phyloP scores from a whole-genome alignment of 768 basidiomycete species.

The Obba rivulosa region DNA sequence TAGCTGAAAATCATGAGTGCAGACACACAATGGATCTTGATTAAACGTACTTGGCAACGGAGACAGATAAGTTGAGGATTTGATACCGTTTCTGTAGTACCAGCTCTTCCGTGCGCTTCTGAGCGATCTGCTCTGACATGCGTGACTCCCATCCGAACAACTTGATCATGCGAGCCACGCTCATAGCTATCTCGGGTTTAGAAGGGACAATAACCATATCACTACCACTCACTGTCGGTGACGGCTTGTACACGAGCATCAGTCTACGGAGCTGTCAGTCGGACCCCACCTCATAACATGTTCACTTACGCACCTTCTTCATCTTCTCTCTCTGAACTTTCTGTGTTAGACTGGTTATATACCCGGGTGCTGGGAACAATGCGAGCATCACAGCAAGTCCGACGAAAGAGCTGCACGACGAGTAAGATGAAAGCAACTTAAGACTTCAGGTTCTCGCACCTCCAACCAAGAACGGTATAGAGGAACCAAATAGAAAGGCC shows the following conservation, averaged over 20 bases:
- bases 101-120: constrained; percentile 61
- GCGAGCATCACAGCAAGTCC: constrained; percentile 38
- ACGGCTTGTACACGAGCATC: constrained; percentile 40
- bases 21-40: no score
- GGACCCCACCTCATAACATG: no score
- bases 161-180: constrained; percentile 42
- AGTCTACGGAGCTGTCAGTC: no score
- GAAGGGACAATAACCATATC: not conserved
- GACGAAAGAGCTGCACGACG: constrained; percentile 26
- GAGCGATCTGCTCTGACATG: constrained; percentile 46
- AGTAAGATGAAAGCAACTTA: not conserved
- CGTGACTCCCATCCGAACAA: constrained; percentile 42
- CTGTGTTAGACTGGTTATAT: constrained; percentile 32
- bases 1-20: no score
- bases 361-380: constrained; percentile 38
- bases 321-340: constrained; percentile 34
- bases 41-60: constrained; percentile 42
- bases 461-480: constrained; percentile 40
- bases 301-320: constrained; percentile 31
- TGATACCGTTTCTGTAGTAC: constrained; percentile 45
- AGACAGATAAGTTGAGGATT: constrained; percentile 43
- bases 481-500: constrained; percentile 36
- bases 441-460: constrained; percentile 15
- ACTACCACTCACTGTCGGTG: constrained; percentile 31
- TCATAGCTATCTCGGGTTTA: constrained; percentile 22